Conservation (phyloP, 768 basidiomycete genomes). For the Amanita molliuscula region DNA sequence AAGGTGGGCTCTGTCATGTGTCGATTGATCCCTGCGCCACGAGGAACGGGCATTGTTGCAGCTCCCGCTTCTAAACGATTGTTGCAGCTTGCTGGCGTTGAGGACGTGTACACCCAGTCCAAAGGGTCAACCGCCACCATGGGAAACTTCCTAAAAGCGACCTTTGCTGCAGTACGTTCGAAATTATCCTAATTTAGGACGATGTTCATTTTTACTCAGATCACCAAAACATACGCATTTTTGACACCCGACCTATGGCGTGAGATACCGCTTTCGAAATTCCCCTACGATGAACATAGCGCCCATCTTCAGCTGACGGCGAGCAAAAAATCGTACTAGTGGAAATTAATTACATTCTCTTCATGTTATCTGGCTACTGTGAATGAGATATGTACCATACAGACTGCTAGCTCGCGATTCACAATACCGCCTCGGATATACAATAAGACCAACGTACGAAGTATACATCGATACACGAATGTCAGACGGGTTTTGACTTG, state of each 20-base stretch:
- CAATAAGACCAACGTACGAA: too few relatives aligned
- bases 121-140: constrained; percentile 98
- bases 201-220: constrained; percentile 30
- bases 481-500: neutral
- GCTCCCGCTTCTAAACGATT: constrained; percentile 96
- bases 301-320: constrained; percentile 80
- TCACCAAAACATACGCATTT: constrained; percentile 98
- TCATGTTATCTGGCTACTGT: too few relatives aligned
- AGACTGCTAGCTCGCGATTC: too few relatives aligned
- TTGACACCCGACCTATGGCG: constrained; percentile 97
- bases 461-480: neutral
- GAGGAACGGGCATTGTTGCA: constrained; percentile 99
- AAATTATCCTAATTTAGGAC: neutral
- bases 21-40: constrained; percentile 94
- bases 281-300: constrained; percentile 93
- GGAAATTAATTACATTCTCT: too few relatives aligned
- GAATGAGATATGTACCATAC: too few relatives aligned
- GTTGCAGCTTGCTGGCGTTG: constrained; percentile 93
- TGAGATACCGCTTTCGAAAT: constrained; percentile 82
- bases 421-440: too few relatives aligned
- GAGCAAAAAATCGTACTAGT: constrained; percentile 66
- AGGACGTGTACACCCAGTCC: constrained; percentile 96
- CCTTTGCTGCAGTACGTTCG: constrained; percentile 74
- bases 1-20: constrained; percentile 99
- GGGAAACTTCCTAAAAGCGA: constrained; percentile 98